phyloP scores from a whole-genome alignment of 2,329 filamentous ascomycete genomes.

The Hymenoscyphus linearis region DNA sequence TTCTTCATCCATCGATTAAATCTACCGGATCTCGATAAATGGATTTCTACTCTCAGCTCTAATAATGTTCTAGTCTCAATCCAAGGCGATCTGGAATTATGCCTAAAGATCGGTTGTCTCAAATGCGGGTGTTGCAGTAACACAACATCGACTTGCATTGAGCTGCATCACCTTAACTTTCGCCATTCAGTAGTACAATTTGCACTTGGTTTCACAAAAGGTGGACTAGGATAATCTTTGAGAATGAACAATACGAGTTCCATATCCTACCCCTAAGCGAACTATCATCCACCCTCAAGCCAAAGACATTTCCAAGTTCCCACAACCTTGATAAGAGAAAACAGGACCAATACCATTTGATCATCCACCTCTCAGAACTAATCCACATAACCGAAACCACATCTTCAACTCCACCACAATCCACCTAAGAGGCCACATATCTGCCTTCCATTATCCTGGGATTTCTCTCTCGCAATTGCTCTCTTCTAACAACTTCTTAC shows the following conservation, averaged over 20 bases:
- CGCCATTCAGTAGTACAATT: not conserved
- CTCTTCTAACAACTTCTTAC: not conserved
- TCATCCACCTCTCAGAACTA: not conserved
- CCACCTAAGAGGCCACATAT: not conserved
- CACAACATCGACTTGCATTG: not conserved
- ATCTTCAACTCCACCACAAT: not conserved
- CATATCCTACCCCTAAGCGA: not conserved
- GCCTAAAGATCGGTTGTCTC: not conserved
- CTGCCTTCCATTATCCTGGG: not conserved
- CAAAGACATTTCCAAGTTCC: not conserved
- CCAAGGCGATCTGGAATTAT: too few species aligned
- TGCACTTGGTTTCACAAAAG: not conserved
- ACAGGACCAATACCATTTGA: not conserved
- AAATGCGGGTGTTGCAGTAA: not conserved
- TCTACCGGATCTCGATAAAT: not conserved
- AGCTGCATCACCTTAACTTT: too few species aligned
- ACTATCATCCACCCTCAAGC: not conserved
- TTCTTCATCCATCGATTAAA: too few species aligned
- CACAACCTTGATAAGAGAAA: not conserved
- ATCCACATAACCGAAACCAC: not conserved
- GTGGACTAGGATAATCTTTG: not conserved
- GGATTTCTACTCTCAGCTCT: not conserved
- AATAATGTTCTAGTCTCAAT: not conserved
- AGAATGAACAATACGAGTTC: not conserved
- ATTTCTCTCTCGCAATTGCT: not conserved